phyloP scores from a whole-genome alignment of 2,329 filamentous ascomycete genomes.

The Nannizzia gypsea region DNA sequence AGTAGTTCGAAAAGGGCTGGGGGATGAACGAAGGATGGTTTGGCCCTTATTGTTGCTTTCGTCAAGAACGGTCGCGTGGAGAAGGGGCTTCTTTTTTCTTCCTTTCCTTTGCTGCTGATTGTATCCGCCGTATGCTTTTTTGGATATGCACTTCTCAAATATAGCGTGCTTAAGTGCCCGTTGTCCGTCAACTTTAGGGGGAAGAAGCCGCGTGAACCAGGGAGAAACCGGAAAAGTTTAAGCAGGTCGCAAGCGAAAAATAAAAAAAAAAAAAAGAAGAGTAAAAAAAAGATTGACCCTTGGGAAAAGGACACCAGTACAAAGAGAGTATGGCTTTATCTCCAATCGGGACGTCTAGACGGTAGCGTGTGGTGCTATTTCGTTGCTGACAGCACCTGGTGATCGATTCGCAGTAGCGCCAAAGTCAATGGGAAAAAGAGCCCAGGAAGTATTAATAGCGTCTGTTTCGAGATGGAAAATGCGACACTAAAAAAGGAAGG shows the following conservation, averaged over 20 bases:
- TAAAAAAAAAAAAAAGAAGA: background rate
- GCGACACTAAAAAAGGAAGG: background rate
- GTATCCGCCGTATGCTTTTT: background rate
- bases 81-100: background rate
- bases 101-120: background rate
- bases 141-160: constrained; percentile 5
- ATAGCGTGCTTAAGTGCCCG: constrained; percentile 6
- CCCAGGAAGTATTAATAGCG: constrained; percentile 2
- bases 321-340: constrained; percentile 4
- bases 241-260: background rate
- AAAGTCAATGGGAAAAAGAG: background rate
- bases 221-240: constrained; percentile 5
- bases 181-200: constrained; percentile 4
- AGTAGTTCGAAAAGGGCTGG: constrained; percentile 3
- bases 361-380: background rate
- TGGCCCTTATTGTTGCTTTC: background rate
- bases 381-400: constrained; percentile 3
- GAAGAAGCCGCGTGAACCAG: constrained; percentile 5
- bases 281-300: background rate
- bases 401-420: constrained; percentile 7
- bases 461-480: constrained; percentile 2
- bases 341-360: constrained; percentile 2
- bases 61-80: background rate
- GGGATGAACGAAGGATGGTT: background rate
- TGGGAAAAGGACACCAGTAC: constrained; percentile 3